A percentile compares a stretch with the other conserved stretches of the same genome.
Evolutionary conservation across 2,329 filamentous ascomycete genomes (phyloP).

Genomic region (Aspergillus melleus): DNA sequence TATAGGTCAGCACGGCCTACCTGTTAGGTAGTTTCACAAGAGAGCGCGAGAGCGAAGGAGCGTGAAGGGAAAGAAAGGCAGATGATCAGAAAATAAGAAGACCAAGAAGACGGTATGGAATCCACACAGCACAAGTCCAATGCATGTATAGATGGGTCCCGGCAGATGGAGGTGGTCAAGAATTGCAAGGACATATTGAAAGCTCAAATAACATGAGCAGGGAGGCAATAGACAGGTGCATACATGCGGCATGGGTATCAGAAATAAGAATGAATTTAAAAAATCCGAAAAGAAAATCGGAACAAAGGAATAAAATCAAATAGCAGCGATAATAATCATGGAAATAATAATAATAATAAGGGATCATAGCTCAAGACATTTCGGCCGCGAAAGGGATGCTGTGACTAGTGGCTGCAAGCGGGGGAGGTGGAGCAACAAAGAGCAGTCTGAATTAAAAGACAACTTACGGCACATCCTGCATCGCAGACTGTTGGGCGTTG

Average conservation of each 20-base stretch:
- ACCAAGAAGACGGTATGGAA: background rate
- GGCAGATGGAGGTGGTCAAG: conserved; percentile 5
- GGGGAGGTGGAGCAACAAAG: conserved; percentile 32
- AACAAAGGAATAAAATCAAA: conserved; percentile 1
- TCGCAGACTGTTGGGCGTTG: conserved; percentile 51
- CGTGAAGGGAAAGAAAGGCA: conserved; percentile 1
- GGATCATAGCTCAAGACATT: conserved; percentile 30
- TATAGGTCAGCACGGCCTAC: conserved; percentile 15
- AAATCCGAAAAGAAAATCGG: conserved; percentile 4
- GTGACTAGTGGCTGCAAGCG: conserved; percentile 33
- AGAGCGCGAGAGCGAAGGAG: background rate
- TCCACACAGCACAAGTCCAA: conserved; percentile 13
- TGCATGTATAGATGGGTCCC: conserved; percentile 12
- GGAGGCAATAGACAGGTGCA: conserved; percentile 21
- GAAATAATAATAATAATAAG: conserved; percentile 1
- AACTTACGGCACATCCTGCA: conserved; percentile 58
- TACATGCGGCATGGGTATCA: conserved; percentile 29
- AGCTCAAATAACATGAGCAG: conserved; percentile 8
- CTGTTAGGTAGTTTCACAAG: background rate
- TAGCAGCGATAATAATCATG: background rate
- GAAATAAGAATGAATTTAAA: conserved; percentile 10
- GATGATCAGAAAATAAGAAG: conserved; percentile 5
- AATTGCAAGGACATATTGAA: conserved; percentile 13
- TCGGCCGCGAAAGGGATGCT: conserved; percentile 28
- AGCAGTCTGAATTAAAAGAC: conserved; percentile 41